Base-by-base conservation (phyloP, 73 alveolate species). In the Tetrahymena elliotti region DNA sequence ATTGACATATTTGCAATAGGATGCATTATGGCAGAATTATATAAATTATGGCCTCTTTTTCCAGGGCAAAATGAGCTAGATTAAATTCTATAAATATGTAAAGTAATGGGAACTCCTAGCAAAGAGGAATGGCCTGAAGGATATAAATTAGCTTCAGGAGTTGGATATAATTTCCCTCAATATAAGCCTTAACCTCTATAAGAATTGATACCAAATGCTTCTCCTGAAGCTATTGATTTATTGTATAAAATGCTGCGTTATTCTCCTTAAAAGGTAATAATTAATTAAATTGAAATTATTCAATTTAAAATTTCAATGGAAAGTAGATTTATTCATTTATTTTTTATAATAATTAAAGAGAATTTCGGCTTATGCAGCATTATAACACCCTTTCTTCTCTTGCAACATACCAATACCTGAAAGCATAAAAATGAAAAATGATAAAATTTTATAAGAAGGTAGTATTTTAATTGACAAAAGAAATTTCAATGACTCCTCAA, bases 1-100 rank as follows among this genome's bases (percentile, higher is more conserved):
- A 98, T 99, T 18, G 99, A 99, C 96, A 98, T 99, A 35, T 99
- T 99, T 97, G 99, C 99, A 34, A 93, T 98, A 52, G 99, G 99
- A 27, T 99, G 99, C 40, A 99, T 99, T 33, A 99, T 99, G 99
- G 99, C 99, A 7, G 99, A 99, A 96, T 98, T 99, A 88, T 99
- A 99, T 95, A 98, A 97, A 97, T 97, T 98, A 84, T 95, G 98
- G 93, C 99, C 99, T 93, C 97, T 98, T 83, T 98, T 98, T 93
- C 99, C 99, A 5, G 99, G 99, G 24, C 96, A 98, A 92, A 96
- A 97, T 38, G 99, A 98, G 52, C 97, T 97, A 22, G 99, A 99
- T 92, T 99, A 99, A 97, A 98, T 99, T 95, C 97, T 98, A 97
- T 99, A 99, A 97, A 98, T 99, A 22, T 98, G 99, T 94, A 99